Percentiles rank a stretch among this genome's conserved stretches.
Evolutionary conservation across 2,329 filamentous ascomycete species (phyloP).

Genomic region (Juglanconis oblonga): DNA sequence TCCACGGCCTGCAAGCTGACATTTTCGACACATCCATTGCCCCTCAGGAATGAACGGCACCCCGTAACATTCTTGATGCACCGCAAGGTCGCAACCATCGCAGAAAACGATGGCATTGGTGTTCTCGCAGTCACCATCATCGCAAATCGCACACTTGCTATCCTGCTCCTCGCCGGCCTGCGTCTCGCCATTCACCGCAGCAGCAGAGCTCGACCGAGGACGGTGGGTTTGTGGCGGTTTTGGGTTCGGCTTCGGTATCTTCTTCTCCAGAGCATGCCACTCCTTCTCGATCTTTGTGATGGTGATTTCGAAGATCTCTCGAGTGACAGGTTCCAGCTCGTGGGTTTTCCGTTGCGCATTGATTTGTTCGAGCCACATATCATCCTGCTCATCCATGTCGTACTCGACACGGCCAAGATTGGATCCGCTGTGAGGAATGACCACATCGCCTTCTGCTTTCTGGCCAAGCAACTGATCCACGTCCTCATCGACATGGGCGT

Average conservation of each 20-base stretch:
- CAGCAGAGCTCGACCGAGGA: slow-evolving; percentile 88
- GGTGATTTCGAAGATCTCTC: slow-evolving; percentile 93
- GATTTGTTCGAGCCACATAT: slow-evolving; percentile 86
- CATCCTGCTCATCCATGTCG: slow-evolving; percentile 99
- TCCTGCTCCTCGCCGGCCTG: slow-evolving; percentile 89
- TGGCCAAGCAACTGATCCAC: slow-evolving; percentile 41
- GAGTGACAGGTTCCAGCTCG: slow-evolving; percentile 78
- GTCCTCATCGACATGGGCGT: slow-evolving; percentile 59
- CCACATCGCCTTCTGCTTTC: slow-evolving; percentile 58
- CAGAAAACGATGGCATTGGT: slow-evolving; percentile 99
- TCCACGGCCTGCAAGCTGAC: slow-evolving; percentile 88
- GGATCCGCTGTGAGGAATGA: slow-evolving; percentile 36
- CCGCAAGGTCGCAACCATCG: slow-evolving; percentile 93
- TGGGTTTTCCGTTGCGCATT: slow-evolving; percentile 74
- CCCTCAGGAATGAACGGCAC: slow-evolving; percentile 98
- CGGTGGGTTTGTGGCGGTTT: slow-evolving; percentile 94
- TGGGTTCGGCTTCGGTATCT: slow-evolving; percentile 94
- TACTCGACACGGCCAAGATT: slow-evolving; percentile 86
- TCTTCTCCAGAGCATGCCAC: slow-evolving; percentile 93
- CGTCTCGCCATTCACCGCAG: slow-evolving; percentile 91
- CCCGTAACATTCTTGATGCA: slow-evolving; percentile 98
- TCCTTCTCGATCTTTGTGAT: slow-evolving; percentile 99
- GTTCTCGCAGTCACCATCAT: slow-evolving; percentile 99
- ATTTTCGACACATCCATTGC: slow-evolving; percentile 97
- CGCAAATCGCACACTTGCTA: slow-evolving; percentile 95